A percentile compares a stretch with the other conserved stretches of the same genome.
phyloP scores from a whole-genome alignment of 192 early-diverging fungal species.

The Thamnidium elegans region DNA sequence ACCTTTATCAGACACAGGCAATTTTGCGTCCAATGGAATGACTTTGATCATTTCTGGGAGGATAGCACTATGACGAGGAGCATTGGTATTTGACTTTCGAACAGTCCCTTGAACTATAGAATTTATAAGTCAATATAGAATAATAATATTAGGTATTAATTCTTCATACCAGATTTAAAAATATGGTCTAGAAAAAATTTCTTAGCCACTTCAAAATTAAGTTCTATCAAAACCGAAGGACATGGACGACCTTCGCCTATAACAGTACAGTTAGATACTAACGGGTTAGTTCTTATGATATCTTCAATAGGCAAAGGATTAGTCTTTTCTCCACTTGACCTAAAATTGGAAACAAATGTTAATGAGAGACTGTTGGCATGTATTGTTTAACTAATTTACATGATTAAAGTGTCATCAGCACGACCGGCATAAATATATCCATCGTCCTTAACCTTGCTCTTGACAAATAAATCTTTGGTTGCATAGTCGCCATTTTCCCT shows the following conservation, averaged over 20 bases:
- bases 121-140: not conserved
- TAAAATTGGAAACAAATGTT: not conserved
- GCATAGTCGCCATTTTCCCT: slow-evolving; percentile 21
- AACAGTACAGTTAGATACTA: slow-evolving; percentile 17
- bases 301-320: slow-evolving; percentile 27
- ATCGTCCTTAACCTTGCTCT: not conserved
- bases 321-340: slow-evolving; percentile 34
- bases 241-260: slow-evolving; percentile 10
- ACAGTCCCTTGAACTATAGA: not conserved
- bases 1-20: slow-evolving; percentile 28
- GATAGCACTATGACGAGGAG: slow-evolving; percentile 18
- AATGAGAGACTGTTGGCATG: not conserved
- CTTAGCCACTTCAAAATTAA: not conserved
- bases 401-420: slow-evolving; percentile 13
- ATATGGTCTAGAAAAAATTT: not conserved
- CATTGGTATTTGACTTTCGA: slow-evolving; percentile 14
- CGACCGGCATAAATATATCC: slow-evolving; percentile 20
- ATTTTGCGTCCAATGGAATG: slow-evolving; percentile 10
- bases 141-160: not conserved
- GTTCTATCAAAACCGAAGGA: slow-evolving; percentile 1
- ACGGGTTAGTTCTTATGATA: not conserved
- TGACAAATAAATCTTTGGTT: slow-evolving; percentile 22
- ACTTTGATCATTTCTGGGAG: slow-evolving; percentile 25
- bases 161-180: not conserved
- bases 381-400: slow-evolving; percentile 12